Conservation (phyloP, 2,329 filamentous ascomycete species). For the Apiospora sp. region DNA sequence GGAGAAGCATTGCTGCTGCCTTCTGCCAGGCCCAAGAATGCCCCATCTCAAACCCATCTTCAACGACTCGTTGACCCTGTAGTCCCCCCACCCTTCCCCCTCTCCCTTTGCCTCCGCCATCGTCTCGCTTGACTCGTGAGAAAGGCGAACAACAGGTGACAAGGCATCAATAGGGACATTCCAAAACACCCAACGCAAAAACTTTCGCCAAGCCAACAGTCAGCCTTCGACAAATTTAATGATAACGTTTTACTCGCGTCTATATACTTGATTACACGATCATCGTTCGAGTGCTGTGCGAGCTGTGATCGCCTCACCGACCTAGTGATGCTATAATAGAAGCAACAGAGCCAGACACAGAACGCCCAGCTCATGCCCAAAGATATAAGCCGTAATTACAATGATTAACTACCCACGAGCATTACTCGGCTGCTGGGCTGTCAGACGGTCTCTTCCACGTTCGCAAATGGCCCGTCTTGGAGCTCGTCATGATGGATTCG, state of each 20-base stretch:
- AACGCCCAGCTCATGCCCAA: not conserved
- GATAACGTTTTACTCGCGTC: too few relatives aligned
- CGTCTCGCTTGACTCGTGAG: too few relatives aligned
- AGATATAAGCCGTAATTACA: not conserved
- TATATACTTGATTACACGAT: not conserved
- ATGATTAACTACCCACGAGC: not conserved
- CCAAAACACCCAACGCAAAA: too few relatives aligned
- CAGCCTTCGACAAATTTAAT: too few relatives aligned
- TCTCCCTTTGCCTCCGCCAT: too few relatives aligned
- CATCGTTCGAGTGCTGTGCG: not conserved
- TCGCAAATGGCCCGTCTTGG: constrained; percentile 81
- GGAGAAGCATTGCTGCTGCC: not conserved
- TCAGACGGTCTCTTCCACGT: constrained; percentile 73
- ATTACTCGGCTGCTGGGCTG: constrained; percentile 24
- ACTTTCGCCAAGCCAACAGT: too few relatives aligned
- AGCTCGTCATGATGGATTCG: constrained; percentile 90
- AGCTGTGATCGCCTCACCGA: too few relatives aligned
- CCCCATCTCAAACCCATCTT: not conserved
- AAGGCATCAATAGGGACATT: too few relatives aligned
- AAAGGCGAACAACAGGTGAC: too few relatives aligned
- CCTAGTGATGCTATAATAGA: not conserved
- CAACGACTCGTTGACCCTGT: not conserved
- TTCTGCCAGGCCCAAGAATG: not conserved
- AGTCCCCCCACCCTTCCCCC: not conserved
- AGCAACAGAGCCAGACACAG: not conserved